Evolutionary conservation across 495 filamentous ascomycete species (phyloP).

Genomic region (Aspergillus ostianus): DNA sequence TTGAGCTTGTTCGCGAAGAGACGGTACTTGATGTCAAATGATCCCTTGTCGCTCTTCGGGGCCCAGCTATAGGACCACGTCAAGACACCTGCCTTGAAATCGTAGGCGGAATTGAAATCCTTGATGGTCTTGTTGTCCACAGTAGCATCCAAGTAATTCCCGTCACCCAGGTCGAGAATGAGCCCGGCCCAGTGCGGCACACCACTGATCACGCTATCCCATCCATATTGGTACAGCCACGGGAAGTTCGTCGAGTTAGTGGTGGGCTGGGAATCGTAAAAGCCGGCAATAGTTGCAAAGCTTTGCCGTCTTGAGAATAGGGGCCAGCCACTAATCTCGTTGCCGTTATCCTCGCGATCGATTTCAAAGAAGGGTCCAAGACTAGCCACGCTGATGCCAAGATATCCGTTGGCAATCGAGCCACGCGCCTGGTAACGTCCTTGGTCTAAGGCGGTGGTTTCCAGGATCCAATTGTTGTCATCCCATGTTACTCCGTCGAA

Average conservation of each 20-base stretch:
- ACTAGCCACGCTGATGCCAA: slow-evolving; percentile 60
- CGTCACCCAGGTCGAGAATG: slow-evolving; percentile 55
- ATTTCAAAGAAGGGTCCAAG: slow-evolving; percentile 70
- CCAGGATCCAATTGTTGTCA: slow-evolving; percentile 59
- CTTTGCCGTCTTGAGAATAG: slow-evolving; percentile 64
- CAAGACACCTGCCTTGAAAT: slow-evolving; percentile 60
- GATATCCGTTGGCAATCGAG: slow-evolving; percentile 62
- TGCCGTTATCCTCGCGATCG: slow-evolving; percentile 48
- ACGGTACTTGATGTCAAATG: slow-evolving; percentile 56
- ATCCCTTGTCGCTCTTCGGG: slow-evolving; percentile 46
- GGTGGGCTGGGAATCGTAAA: slow-evolving; percentile 63
- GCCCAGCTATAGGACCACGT: slow-evolving; percentile 68
- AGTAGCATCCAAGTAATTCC: slow-evolving; percentile 57
- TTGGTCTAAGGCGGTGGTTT: slow-evolving; percentile 52
- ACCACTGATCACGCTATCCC: slow-evolving; percentile 71
- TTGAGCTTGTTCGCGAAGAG: slow-evolving; percentile 62
- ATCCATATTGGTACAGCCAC: slow-evolving; percentile 70
- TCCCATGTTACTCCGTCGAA: slow-evolving; percentile 61
- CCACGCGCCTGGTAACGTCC: slow-evolving; percentile 63
- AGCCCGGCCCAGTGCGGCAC: slow-evolving; percentile 69
- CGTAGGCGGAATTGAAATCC: slow-evolving; percentile 59
- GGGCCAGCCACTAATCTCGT: slow-evolving; percentile 72
- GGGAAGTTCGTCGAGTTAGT: slow-evolving; percentile 67
- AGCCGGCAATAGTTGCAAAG: slow-evolving; percentile 73
- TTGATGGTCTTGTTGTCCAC: slow-evolving; percentile 59